phyloP scores from a whole-genome alignment of 352 stramenopile species.

The Pythium phragmitis region DNA sequence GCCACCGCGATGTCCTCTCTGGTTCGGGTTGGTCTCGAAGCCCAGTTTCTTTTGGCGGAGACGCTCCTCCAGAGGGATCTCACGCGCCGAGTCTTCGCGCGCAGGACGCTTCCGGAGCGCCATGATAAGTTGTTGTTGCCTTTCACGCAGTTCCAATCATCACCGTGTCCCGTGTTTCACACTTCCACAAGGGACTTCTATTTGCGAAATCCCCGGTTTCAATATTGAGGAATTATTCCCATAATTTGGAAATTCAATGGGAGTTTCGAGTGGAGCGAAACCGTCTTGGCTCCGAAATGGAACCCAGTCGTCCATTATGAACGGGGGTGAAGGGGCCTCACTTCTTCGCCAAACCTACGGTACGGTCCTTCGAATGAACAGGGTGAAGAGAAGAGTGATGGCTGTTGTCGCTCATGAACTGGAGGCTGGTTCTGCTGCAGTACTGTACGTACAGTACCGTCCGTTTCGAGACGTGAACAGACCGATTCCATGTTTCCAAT shows the following conservation, averaged over 20 bases:
- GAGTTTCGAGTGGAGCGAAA: no score
- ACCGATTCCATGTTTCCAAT: no score
- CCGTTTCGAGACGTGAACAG: no score
- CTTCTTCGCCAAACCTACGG: conserved; percentile 6
- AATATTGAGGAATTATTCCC: conserved; percentile 3
- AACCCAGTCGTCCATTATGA: not conserved
- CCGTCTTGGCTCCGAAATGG: not conserved
- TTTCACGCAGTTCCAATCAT: conserved; percentile 28
- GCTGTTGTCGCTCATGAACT: not conserved
- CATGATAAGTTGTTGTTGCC: conserved; percentile 14
- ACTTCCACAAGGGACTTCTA: not conserved
- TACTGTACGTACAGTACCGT: not conserved
- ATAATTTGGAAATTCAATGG: not conserved
- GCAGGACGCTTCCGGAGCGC: conserved; percentile 16
- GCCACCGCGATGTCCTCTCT: conserved; percentile 12
- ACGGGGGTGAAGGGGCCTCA: not conserved
- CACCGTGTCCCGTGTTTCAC: conserved; percentile 16
- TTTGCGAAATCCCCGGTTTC: not conserved
- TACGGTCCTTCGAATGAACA: not conserved
- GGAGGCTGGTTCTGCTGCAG: not conserved
- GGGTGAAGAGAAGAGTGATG: conserved; percentile 2
- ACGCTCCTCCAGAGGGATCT: conserved; percentile 78
- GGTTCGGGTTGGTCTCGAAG: conserved; percentile 35
- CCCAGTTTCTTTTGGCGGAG: conserved; percentile 78
- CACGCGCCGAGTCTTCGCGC: conserved; percentile 30